Evolutionary conservation across 495 filamentous ascomycete species (phyloP), one percentile per base, ranked within the genome.

Genomic region (Aspergillus campestris): DNA sequence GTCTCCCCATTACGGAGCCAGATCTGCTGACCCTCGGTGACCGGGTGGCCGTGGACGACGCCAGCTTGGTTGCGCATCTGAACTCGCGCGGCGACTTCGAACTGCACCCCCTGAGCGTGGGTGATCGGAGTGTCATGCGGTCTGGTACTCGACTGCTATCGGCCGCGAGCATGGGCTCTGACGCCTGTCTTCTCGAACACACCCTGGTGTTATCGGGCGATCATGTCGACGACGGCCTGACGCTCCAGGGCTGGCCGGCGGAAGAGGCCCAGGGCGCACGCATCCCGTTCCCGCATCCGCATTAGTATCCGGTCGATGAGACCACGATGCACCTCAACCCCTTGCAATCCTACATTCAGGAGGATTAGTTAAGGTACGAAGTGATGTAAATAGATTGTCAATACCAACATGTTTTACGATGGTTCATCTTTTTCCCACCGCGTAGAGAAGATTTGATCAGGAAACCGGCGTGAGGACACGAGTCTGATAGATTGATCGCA

Each of bases 231-330:
- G 59, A 60, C 38, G 61, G 56, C 1, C 36, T 13, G 34, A 67
- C 66, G 7, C 56, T 66, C 38, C 71, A 75, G 49, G 70, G 70
- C 4, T 75, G 70, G 70, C 71, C 70, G n/a, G 70, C 65, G 3
- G 68, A 69, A 31, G 57, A 24, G 18, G 18, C 18, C 18, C 18
- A 24, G 18, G 18, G 18, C 18, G 18, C 18, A 24, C 18, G 18
- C 4, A 24, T 24, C 18, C 18, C 18, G 18, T 24, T 24, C 18
- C 18, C 1, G 18, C 18, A 24, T 2, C 18, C 1, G 18, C 18
- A 24, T 2, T 24, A 24, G 18, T 24, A 24, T 24, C 18, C 4
- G 18, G 18, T 24, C 18, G 18, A 24, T 24, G 2, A 24, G 18
- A 24, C 18, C 18, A 24, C 18, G 18, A 24, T 24, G 18, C 18